Evolutionary conservation across 352 stramenopile genomes (phyloP).

Genomic region (Plasmopara halstedii): DNA sequence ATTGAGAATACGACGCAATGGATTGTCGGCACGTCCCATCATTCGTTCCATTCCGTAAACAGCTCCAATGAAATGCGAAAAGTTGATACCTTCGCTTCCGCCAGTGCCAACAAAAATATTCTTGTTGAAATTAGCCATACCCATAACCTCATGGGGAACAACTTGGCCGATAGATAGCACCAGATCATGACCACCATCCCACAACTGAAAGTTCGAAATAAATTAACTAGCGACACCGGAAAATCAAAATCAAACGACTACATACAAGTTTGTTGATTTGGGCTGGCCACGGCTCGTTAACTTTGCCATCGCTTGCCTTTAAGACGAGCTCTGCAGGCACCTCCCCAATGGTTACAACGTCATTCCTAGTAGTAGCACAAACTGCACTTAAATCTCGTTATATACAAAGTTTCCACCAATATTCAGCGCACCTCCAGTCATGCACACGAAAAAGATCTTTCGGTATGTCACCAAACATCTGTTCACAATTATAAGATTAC

Average conservation of each 20-base stretch:
- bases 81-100: conserved; percentile 93
- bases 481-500: too few species aligned
- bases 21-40: conserved; percentile 95
- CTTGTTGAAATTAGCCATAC: conserved; percentile 99
- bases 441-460: conserved; percentile 89
- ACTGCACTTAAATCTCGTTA: background rate
- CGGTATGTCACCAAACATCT: conserved; percentile 92
- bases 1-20: conserved; percentile 93
- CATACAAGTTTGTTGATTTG: conserved; percentile 94
- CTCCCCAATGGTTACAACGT: conserved; percentile 94
- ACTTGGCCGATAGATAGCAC: conserved; percentile 96
- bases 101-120: conserved; percentile 97
- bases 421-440: conserved; percentile 86
- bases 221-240: too few species aligned
- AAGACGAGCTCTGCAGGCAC: conserved; percentile 89
- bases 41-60: conserved; percentile 98
- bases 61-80: conserved; percentile 97
- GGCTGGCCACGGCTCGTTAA: conserved; percentile 93
- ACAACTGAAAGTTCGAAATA: conserved; percentile 40
- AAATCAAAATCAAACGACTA: conserved; percentile 3
- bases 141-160: conserved; percentile 96
- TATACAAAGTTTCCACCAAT: background rate
- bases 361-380: conserved; percentile 57
- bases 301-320: conserved; percentile 91
- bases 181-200: conserved; percentile 88